phyloP scores from a whole-genome alignment of 768 basidiomycete species.

The Exidia glandulosa region DNA sequence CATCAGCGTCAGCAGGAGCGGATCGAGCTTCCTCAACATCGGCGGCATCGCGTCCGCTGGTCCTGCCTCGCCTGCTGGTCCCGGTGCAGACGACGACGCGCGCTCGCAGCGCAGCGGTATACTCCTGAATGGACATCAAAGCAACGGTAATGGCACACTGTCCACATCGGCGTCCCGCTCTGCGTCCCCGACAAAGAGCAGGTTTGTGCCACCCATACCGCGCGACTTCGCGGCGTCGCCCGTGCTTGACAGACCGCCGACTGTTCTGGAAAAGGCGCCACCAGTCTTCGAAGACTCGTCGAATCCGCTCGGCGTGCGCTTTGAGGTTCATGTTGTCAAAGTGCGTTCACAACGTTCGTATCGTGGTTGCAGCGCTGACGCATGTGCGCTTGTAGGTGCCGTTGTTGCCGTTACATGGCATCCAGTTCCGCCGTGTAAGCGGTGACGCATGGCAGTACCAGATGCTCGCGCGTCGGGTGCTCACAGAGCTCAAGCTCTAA shows the following conservation, averaged over 20 bases:
- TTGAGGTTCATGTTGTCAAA: slow-evolving; percentile 97
- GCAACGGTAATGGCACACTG: neutral
- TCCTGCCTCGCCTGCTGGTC: neutral
- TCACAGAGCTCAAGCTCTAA: slow-evolving; percentile 80
- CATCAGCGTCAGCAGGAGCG: neutral
- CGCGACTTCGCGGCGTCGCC: slow-evolving; percentile 43
- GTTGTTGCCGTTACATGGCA: slow-evolving; percentile 84
- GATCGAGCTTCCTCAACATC: neutral
- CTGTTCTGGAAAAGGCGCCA: neutral
- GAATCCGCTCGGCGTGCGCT: slow-evolving; percentile 78
- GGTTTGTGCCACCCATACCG: slow-evolving; percentile 73
- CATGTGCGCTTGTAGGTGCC: slow-evolving; percentile 52
- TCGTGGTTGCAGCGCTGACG: neutral
- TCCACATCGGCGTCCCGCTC: slow-evolving; percentile 19
- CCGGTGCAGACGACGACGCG: neutral
- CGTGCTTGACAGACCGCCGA: slow-evolving; percentile 9
- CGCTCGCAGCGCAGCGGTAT: neutral
- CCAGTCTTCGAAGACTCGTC: slow-evolving; percentile 50
- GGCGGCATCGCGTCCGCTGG: neutral
- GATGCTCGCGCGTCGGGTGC: slow-evolving; percentile 80
- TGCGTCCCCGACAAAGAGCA: slow-evolving; percentile 44
- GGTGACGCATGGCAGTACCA: slow-evolving; percentile 98
- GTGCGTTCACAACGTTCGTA: slow-evolving; percentile 30
- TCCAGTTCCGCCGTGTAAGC: slow-evolving; percentile 84
- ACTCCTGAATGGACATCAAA: neutral